Conservation (phyloP, 441 rosid species). For the Oxalis stricta region DNA sequence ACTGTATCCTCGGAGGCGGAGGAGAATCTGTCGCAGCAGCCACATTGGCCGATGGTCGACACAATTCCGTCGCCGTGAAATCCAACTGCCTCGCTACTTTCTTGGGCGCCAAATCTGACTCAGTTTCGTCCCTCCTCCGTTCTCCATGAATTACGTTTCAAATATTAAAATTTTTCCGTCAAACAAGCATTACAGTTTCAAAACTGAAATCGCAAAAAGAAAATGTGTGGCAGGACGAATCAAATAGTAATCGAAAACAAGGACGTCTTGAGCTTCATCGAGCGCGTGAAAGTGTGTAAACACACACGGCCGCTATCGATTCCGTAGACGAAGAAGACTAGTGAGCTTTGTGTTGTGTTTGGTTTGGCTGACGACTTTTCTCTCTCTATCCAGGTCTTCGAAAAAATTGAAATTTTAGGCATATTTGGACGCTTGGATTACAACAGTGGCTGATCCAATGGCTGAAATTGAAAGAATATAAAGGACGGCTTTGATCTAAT, state of each 20-base stretch:
- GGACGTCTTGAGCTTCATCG: not conserved
- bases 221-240: too few species aligned
- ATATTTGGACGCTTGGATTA: conserved; percentile 8
- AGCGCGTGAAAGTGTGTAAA: too few species aligned
- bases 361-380: not conserved
- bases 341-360: not conserved
- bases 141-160: not conserved
- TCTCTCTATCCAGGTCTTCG: conserved; percentile 21
- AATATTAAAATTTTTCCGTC: not conserved
- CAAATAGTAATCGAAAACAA: not conserved
- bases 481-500: conserved; percentile 23
- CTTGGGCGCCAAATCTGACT: conserved; percentile 44
- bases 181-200: too few species aligned
- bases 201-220: not conserved
- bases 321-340: not conserved
- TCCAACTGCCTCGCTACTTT: conserved; percentile 74
- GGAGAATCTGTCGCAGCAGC: conserved; percentile 5
- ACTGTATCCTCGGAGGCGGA: too few species aligned
- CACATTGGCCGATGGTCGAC: conserved; percentile 11
- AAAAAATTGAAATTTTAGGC: conserved; percentile 21
- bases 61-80: conserved; percentile 39
- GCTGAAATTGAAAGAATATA: conserved; percentile 19
- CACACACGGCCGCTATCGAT: too few species aligned
- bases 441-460: conserved; percentile 19
- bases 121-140: conserved; percentile 17